A percentile compares a stretch with the other conserved stretches of the same genome.
phyloP scores from a whole-genome alignment of 2,329 filamentous ascomycete species.

The Ilyonectria mors-panacis region DNA sequence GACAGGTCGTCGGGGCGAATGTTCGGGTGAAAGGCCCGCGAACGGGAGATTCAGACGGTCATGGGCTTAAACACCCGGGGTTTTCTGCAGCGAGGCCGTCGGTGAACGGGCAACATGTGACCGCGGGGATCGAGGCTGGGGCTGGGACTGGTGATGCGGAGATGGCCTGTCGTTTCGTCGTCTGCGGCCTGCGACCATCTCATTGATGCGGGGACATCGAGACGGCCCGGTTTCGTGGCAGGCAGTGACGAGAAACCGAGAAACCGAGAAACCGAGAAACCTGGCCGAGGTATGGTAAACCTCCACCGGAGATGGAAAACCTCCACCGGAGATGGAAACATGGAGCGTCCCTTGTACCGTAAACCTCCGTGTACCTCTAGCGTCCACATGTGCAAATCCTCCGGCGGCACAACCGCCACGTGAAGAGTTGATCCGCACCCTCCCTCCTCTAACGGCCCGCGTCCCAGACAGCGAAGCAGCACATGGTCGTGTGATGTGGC shows the following conservation, averaged over 20 bases:
- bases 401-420: conserved; percentile 22
- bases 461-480: conserved; percentile 6
- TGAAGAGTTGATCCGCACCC: conserved; percentile 22
- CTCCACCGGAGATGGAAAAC: background rate
- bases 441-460: conserved; percentile 7
- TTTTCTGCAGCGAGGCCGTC: conserved; percentile 21
- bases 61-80: conserved; percentile 37
- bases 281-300: conserved; percentile 10
- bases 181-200: conserved; percentile 29
- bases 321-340: background rate
- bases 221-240: conserved; percentile 19
- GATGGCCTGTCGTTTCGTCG: conserved; percentile 33
- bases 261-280: too few relatives aligned
- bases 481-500: conserved; percentile 23
- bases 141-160: conserved; percentile 43
- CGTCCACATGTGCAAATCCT: background rate
- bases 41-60: conserved; percentile 18
- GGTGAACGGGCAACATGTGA: conserved; percentile 38
- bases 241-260: background rate
- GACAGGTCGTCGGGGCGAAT: conserved; percentile 31
- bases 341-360: background rate
- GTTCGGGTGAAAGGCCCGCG: conserved; percentile 43
- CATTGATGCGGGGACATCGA: conserved; percentile 34
- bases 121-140: conserved; percentile 32
- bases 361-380: background rate